A percentile compares a stretch with the other conserved stretches of the same genome.
Evolutionary conservation across 805 yeast genomes (phyloP).

Genomic region (Wickerhamomyces bovis): DNA sequence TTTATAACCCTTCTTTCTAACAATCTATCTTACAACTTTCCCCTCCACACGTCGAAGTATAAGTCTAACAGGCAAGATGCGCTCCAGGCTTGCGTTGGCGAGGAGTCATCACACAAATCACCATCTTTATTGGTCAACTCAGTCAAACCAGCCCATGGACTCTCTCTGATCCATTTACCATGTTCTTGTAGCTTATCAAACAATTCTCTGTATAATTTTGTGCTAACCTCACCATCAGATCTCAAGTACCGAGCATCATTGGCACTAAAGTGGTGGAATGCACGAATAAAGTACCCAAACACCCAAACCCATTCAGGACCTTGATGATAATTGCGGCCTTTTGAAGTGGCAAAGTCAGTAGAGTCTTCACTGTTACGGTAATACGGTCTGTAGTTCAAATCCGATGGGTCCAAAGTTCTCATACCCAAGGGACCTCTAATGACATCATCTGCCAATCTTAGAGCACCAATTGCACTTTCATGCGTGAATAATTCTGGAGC

Average conservation of each 20-base stretch:
- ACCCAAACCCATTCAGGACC: slow-evolving; percentile 99
- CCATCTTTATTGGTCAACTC: slow-evolving; percentile 92
- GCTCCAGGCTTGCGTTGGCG: slow-evolving; percentile 98
- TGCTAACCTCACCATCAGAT: slow-evolving; percentile 34
- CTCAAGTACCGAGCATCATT: slow-evolving; percentile 31
- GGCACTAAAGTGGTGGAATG: slow-evolving; percentile 53
- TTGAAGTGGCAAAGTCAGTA: slow-evolving; percentile 84
- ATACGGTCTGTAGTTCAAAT: slow-evolving; percentile 86
- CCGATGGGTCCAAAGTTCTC: slow-evolving; percentile 89
- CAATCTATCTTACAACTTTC: slow-evolving; percentile 1
- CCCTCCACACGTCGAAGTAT: slow-evolving; percentile 54
- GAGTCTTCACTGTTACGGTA: slow-evolving; percentile 77
- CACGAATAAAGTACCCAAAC: slow-evolving; percentile 81
- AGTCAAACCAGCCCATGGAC: slow-evolving; percentile 90
- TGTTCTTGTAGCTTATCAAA: slow-evolving; percentile 59
- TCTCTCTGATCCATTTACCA: slow-evolving; percentile 61
- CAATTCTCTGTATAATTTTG: slow-evolving; percentile 50
- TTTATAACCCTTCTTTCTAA: background rate
- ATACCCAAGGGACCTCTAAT: slow-evolving; percentile 89
- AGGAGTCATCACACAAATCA: slow-evolving; percentile 71
- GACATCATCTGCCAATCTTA: slow-evolving; percentile 62
- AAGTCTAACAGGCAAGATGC: slow-evolving; percentile 79
- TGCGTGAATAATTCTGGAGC: slow-evolving; percentile 87
- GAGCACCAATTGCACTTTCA: slow-evolving; percentile 54
- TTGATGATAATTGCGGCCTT: slow-evolving; percentile 95